phyloP scores from a whole-genome alignment of 75 land plant species.

The Cryptomeria japonica region DNA sequence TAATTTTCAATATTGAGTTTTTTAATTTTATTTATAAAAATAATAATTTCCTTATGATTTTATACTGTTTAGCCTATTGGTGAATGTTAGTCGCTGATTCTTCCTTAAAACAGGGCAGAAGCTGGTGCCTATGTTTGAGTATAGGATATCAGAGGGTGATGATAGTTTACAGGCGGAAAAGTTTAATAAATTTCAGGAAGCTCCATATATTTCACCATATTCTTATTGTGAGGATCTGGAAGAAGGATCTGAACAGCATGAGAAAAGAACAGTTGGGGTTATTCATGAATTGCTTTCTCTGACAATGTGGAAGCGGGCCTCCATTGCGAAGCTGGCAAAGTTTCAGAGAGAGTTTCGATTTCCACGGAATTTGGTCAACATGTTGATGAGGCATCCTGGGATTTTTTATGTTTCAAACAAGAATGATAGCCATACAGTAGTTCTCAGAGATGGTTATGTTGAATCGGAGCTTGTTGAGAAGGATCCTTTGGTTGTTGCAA shows the following conservation, averaged over 20 bases:
- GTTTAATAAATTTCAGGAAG: slow-evolving; percentile 50
- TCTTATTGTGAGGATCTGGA: slow-evolving; percentile 17
- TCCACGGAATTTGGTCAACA: slow-evolving; percentile 49
- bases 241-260: slow-evolving; percentile 35
- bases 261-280: slow-evolving; percentile 68
- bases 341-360: slow-evolving; percentile 64
- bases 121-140: slow-evolving; percentile 37
- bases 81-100: neutral
- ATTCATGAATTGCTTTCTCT: slow-evolving; percentile 78
- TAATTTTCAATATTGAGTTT: neutral
- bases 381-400: slow-evolving; percentile 64
- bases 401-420: slow-evolving; percentile 77
- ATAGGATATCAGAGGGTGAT: slow-evolving; percentile 42
- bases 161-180: slow-evolving; percentile 36
- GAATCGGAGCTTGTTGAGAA: slow-evolving; percentile 59
- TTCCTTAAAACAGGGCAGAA: slow-evolving; percentile 5
- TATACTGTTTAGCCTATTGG: neutral
- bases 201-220: slow-evolving; percentile 80
- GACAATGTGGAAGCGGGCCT: slow-evolving; percentile 67
- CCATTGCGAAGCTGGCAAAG: slow-evolving; percentile 57
- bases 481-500: slow-evolving; percentile 69
- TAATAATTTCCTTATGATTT: too few species aligned
- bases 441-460: slow-evolving; percentile 70
- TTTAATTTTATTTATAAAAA: too few species aligned
- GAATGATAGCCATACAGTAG: slow-evolving; percentile 64